Conservation (phyloP, 148 eudicot species). For the Polygonum maritimum region DNA sequence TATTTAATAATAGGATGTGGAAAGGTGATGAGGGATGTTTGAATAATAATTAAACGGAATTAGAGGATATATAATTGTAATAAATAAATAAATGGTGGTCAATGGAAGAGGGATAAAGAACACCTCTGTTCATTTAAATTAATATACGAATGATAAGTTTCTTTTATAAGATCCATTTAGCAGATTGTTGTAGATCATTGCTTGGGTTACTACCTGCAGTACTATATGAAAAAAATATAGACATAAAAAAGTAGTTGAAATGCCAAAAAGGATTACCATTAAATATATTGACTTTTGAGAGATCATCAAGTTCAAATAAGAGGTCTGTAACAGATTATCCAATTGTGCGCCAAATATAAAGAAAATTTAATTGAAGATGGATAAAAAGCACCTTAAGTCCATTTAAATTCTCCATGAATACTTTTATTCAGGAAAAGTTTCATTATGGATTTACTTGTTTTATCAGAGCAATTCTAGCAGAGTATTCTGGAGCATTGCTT, state of each 20-base stretch:
- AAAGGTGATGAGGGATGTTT: not conserved
- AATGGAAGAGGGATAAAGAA: not conserved
- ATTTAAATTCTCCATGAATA: not conserved
- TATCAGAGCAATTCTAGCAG: conserved; percentile 80
- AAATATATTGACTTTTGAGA: too few relatives aligned
- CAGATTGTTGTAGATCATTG: conserved; percentile 89
- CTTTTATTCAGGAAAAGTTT: too few relatives aligned
- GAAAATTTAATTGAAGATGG: too few relatives aligned
- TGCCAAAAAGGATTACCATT: too few relatives aligned
- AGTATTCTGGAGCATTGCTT: conserved; percentile 95
- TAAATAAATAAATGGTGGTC: not conserved
- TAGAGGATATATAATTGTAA: not conserved
- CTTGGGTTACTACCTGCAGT: conserved; percentile 86
- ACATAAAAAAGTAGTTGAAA: too few relatives aligned
- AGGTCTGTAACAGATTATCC: too few relatives aligned
- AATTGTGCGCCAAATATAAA: too few relatives aligned
- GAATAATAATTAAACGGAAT: not conserved
- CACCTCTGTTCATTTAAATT: not conserved
- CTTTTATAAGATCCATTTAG: conserved; percentile 61
- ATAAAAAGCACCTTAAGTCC: not conserved
- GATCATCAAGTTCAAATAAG: too few relatives aligned
- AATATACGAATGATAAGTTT: conserved; percentile 9
- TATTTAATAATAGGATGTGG: not conserved
- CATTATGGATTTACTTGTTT: conserved; percentile 11
- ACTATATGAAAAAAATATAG: conserved; percentile 30